Evolutionary conservation across 331 rosid species (phyloP).

Genomic region (Malus hybrid): DNA sequence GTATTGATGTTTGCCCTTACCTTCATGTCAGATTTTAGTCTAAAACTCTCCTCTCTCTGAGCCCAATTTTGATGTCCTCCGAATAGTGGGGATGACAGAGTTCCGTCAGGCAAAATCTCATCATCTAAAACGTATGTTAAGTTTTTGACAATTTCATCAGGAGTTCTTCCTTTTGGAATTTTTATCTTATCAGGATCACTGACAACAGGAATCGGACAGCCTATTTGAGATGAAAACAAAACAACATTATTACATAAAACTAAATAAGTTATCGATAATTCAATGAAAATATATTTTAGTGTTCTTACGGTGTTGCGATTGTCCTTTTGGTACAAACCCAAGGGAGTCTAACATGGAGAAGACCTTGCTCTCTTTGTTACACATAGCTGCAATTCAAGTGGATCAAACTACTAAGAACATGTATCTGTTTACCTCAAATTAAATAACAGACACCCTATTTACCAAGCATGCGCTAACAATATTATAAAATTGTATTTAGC

Average conservation of each 20-base stretch:
- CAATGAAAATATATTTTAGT: background rate
- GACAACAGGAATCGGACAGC: conserved; percentile 75
- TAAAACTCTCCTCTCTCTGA: conserved; percentile 71
- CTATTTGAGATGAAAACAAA: conserved; percentile 35
- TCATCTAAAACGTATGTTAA: conserved; percentile 48
- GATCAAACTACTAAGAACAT: conserved; percentile 1
- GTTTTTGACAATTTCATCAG: conserved; percentile 49
- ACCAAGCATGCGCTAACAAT: background rate
- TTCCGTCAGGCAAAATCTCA: conserved; percentile 27
- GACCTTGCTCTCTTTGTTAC: conserved; percentile 87
- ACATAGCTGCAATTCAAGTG: conserved; percentile 65
- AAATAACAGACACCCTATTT: background rate
- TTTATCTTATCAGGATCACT: conserved; percentile 58
- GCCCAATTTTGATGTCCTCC: conserved; percentile 89
- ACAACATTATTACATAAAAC: conserved; percentile 6
- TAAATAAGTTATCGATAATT: background rate
- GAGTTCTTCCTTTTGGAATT: conserved; percentile 66
- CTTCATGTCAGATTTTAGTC: conserved; percentile 75
- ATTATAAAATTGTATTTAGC: too few relatives aligned
- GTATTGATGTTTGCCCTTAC: conserved; percentile 26
- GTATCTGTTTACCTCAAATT: background rate
- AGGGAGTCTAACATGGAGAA: conserved; percentile 57
- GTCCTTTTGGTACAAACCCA: conserved; percentile 61
- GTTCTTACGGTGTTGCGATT: conserved; percentile 62
- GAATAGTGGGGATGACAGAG: conserved; percentile 58